Conservation (phyloP, 1,284 basidiomycete genomes). For the Apiotrichum montevideense region DNA sequence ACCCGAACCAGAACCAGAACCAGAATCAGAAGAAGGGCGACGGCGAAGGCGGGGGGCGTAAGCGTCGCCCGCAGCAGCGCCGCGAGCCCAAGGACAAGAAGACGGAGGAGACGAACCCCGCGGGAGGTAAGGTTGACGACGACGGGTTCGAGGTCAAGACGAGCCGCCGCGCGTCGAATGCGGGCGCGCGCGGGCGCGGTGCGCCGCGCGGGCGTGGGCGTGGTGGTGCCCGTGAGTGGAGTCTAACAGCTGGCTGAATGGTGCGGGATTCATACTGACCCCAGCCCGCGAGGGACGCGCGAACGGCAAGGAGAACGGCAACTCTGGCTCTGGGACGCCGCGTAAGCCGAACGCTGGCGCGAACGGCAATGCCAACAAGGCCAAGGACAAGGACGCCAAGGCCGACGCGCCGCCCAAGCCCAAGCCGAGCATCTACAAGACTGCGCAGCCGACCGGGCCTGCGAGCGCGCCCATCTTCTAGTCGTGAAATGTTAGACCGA, state of each 20-base stretch:
- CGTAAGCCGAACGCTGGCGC: background rate
- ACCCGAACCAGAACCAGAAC: background rate
- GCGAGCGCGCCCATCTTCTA: conserved; percentile 14
- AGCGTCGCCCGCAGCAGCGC: too few species aligned
- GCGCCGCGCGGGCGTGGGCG: conserved; percentile 1
- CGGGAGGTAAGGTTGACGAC: conserved; percentile 20
- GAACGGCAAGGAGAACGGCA: background rate
- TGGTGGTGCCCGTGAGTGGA: conserved; percentile 11
- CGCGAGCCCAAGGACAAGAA: background rate
- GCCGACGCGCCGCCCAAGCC: conserved; percentile 8
- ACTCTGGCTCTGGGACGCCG: background rate
- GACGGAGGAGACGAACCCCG: background rate
- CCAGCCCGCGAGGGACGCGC: conserved; percentile 11
- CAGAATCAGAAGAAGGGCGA: conserved; percentile 2
- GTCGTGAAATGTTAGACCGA: background rate
- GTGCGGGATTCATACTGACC: background rate
- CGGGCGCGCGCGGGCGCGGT: conserved; percentile 11
- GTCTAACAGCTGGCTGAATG: too few species aligned
- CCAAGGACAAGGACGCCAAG: background rate
- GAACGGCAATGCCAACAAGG: background rate
- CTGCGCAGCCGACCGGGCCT: conserved; percentile 13
- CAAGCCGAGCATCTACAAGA: conserved; percentile 28
- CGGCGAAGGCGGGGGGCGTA: background rate
- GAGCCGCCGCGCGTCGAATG: conserved; percentile 11
- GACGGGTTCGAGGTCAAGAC: conserved; percentile 40